phyloP scores from a whole-genome alignment of 2,329 filamentous ascomycete species.

The Rhinocladiella similis region DNA sequence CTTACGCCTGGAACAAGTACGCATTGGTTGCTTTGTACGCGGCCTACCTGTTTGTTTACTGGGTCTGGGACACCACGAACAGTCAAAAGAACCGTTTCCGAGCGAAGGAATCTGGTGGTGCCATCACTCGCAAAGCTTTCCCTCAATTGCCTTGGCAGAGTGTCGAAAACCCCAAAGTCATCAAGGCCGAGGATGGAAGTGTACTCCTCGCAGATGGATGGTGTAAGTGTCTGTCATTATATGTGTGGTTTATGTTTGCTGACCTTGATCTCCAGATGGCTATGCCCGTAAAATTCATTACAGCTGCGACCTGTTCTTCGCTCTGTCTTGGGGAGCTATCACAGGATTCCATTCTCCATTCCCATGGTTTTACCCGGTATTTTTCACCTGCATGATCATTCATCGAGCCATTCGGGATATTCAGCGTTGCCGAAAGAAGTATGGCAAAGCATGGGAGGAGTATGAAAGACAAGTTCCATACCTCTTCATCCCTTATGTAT shows the following conservation, averaged over 20 bases:
- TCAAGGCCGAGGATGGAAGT: conserved; percentile 71
- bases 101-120: conserved; percentile 71
- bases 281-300: conserved; percentile 80
- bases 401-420: conserved; percentile 78
- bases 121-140: conserved; percentile 70
- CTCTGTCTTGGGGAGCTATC: conserved; percentile 75
- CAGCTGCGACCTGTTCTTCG: conserved; percentile 76
- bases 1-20: conserved; percentile 74
- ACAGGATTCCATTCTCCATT: conserved; percentile 79
- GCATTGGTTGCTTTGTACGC: conserved; percentile 65
- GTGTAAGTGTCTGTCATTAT: conserved; percentile 54
- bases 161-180: conserved; percentile 75
- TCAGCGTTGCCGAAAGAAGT: conserved; percentile 71
- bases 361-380: conserved; percentile 85
- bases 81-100: conserved; percentile 94
- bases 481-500: conserved; percentile 70
- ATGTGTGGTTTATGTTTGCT: conserved; percentile 19
- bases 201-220: conserved; percentile 82
- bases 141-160: conserved; percentile 89
- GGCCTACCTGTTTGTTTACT: conserved; percentile 81
- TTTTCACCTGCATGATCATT: conserved; percentile 77
- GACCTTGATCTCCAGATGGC: conserved; percentile 50
- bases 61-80: conserved; percentile 90
- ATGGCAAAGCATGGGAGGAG: conserved; percentile 78
- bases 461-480: conserved; percentile 80